These are phyloP conservation scores for Rasamsonia emersonii DNA, from an alignment of 2,329 filamentous ascomycete genomes.

Conservation along the genomic window DNA sequence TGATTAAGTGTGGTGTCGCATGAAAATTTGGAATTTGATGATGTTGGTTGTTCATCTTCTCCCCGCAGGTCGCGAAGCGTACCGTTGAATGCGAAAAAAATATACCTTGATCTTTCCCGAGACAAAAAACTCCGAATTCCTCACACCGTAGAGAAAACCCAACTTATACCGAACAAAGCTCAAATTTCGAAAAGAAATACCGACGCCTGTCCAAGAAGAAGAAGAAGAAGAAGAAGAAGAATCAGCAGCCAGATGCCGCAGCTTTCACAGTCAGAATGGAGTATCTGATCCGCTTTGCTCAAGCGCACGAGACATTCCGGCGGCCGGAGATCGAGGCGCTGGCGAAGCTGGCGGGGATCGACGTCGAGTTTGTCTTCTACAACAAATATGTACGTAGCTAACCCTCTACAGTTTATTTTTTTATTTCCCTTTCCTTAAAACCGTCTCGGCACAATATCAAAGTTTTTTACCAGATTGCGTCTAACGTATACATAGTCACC, in stretches of 20 bases:
- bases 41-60: too few relatives aligned
- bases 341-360: conserved; percentile 57
- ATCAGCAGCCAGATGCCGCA: background rate
- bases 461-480: background rate
- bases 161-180: too few relatives aligned
- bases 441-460: background rate
- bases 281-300: conserved; percentile 82
- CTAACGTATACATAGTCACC: conserved; percentile 59
- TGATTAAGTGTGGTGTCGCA: too few relatives aligned
- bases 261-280: conserved; percentile 41
- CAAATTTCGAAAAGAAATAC: background rate
- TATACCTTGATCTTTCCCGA: too few relatives aligned
- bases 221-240: too few relatives aligned
- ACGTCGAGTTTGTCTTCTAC: conserved; percentile 68
- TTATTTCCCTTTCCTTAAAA: conserved; percentile 6
- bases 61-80: too few relatives aligned
- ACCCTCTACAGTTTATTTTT: conserved; percentile 7
- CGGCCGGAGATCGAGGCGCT: conserved; percentile 75
- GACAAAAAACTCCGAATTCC: too few relatives aligned
- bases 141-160: too few relatives aligned
- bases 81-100: too few relatives aligned
- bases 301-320: conserved; percentile 86
- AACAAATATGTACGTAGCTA: conserved; percentile 60
- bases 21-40: too few relatives aligned
- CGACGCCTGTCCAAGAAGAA: too few relatives aligned